Conservation (phyloP, 345 rosid species). For the Sonneratia caseolaris region DNA sequence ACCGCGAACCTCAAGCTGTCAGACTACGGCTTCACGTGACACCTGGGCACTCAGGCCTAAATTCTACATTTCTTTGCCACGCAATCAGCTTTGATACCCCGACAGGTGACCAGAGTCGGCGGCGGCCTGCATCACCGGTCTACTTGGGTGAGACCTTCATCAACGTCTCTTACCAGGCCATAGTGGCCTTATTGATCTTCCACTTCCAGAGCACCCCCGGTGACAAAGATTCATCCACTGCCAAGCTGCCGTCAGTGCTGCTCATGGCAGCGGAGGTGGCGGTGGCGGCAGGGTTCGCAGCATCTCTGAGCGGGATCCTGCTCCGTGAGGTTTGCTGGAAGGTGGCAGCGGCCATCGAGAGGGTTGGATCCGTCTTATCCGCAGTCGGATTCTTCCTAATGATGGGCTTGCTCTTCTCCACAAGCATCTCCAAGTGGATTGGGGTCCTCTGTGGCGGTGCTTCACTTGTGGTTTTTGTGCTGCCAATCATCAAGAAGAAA, state of each 20-base stretch:
- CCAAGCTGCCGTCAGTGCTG: neutral
- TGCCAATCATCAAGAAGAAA: slow-evolving; percentile 2
- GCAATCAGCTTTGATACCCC: neutral
- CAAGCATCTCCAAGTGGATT: neutral
- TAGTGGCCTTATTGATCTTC: slow-evolving; percentile 6
- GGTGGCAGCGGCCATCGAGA: slow-evolving; percentile 1
- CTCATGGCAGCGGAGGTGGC: slow-evolving; percentile 4
- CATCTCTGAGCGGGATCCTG: slow-evolving; percentile 6
- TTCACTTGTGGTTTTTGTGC: slow-evolving; percentile 1
- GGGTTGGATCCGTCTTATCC: slow-evolving; percentile 6
- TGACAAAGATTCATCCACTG: neutral
- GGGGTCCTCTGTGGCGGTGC: slow-evolving; percentile 9
- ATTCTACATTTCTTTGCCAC: neutral
- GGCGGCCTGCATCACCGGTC: neutral
- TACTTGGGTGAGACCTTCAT: slow-evolving; percentile 6
- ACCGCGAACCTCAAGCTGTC: neutral
- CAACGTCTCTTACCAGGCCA: slow-evolving; percentile 5
- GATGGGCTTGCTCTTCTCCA: slow-evolving; percentile 7
- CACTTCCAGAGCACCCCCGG: slow-evolving; percentile 3
- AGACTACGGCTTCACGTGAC: neutral
- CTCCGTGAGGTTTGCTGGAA: neutral
- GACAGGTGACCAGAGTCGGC: neutral
- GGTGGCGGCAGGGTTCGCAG: slow-evolving; percentile 2
- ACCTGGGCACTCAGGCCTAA: neutral
- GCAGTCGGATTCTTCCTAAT: slow-evolving; percentile 6